Evolutionary conservation across 2,329 filamentous ascomycete genomes (phyloP), one percentile per base, ranked within the genome.

Genomic region (Botrytis galanthina): DNA sequence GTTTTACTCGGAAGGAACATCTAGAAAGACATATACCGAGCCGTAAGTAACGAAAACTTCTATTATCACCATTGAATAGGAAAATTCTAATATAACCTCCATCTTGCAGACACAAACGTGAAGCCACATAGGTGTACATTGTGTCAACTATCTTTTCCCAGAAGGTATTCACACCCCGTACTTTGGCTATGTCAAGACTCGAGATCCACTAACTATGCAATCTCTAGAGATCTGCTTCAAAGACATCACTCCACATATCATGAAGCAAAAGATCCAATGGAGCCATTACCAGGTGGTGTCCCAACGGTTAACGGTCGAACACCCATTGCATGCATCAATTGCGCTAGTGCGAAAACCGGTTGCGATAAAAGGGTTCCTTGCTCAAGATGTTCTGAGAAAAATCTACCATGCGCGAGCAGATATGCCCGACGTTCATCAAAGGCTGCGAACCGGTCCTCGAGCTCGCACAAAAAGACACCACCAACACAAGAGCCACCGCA

Each of bases 1-100:
- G 81, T 77, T 88, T 88, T 79, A 87, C 85, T 68, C 83, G 86
- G 77, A 88, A 88, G 78, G 86, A 88, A 76, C 86, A 88, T 78
- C 80, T 88, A n/a, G 86, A 88, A 76, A 84, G 86, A 75, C 86
- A 88, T 74, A 83, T 88, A 59, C 85, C 86, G 16, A 85, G 79
- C 72, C 86, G 86, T 88, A 78, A 81, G 86, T 81, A 51, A 66
- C 59, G 10, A 44, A 16, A 35, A 18, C 44, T 16, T n/a, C 42
- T 20, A 26, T 35, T 59, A 42, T 51, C 10, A 16, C 20, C 32
- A 16, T 59, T 44, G 26, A 37, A 62, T 66, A 32, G 29, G 32
- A 39, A 64, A 26, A 44, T 51, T 35, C 64, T 70, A 26, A 69
- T 22, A 68, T 32, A 44, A 39, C 14, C 12, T 37, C 61, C 26